Evolutionary conservation across 495 filamentous ascomycete genomes (phyloP).

Genomic region (Glonium stellatum): DNA sequence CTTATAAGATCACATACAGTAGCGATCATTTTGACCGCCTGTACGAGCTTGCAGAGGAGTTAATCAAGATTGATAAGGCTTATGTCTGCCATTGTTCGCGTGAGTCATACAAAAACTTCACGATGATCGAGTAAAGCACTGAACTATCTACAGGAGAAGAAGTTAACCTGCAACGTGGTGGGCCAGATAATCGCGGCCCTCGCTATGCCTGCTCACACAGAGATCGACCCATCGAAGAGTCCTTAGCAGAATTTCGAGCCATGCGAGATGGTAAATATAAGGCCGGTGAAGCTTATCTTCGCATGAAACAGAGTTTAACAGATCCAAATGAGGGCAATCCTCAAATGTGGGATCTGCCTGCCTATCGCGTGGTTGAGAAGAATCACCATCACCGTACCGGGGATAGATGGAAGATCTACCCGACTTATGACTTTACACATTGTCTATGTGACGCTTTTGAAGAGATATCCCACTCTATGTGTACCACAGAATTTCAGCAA

Average conservation of each 20-base stretch:
- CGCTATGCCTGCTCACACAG: slow-evolving; percentile 77
- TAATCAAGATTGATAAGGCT: slow-evolving; percentile 65
- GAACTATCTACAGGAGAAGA: slow-evolving; percentile 49
- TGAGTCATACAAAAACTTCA: slow-evolving; percentile 28
- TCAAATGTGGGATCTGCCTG: slow-evolving; percentile 67
- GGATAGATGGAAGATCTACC: slow-evolving; percentile 74
- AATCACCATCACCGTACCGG: slow-evolving; percentile 65
- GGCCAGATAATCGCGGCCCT: slow-evolving; percentile 53
- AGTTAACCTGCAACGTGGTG: slow-evolving; percentile 78
- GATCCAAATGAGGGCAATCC: slow-evolving; percentile 39
- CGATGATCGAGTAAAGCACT: slow-evolving; percentile 2
- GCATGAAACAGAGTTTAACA: slow-evolving; percentile 78
- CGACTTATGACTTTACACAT: slow-evolving; percentile 88
- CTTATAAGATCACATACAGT: slow-evolving; percentile 65
- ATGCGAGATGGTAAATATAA: slow-evolving; percentile 92
- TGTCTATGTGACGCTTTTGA: slow-evolving; percentile 86
- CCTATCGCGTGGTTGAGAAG: slow-evolving; percentile 66
- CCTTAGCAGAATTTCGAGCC: slow-evolving; percentile 71
- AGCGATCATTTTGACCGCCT: slow-evolving; percentile 79
- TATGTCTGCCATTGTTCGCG: slow-evolving; percentile 70
- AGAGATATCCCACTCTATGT: slow-evolving; percentile 79
- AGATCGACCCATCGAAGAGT: slow-evolving; percentile 64
- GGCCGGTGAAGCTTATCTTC: slow-evolving; percentile 76
- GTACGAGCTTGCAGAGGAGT: slow-evolving; percentile 80
- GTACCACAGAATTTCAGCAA: slow-evolving; percentile 77